phyloP scores from a whole-genome alignment of 192 early-diverging fungal genomes.

The Podila epigama region DNA sequence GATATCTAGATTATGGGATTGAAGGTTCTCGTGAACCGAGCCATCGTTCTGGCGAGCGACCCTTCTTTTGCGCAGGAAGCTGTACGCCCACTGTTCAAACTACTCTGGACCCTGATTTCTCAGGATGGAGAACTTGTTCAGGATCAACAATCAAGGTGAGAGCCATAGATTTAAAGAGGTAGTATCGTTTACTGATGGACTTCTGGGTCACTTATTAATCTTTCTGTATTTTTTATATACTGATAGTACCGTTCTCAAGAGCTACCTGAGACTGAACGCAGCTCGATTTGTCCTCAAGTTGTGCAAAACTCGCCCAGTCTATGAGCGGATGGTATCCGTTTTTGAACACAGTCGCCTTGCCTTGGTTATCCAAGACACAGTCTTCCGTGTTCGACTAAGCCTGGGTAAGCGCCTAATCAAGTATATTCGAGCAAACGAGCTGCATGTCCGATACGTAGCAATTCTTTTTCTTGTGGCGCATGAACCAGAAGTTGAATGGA shows the following conservation, averaged over 20 bases:
- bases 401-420: constrained; percentile 78
- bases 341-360: constrained; percentile 65
- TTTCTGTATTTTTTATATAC: too few species aligned
- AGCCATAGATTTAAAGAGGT: background rate
- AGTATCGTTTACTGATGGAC: background rate
- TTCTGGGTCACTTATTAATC: background rate
- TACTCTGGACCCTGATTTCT: constrained; percentile 68
- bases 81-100: constrained; percentile 62
- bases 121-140: constrained; percentile 71
- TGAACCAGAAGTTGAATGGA: constrained; percentile 81
- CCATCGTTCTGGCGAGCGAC: constrained; percentile 53
- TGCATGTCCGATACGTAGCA: constrained; percentile 76
- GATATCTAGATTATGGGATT: constrained; percentile 61
- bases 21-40: constrained; percentile 72
- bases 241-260: constrained; percentile 50
- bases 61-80: constrained; percentile 45
- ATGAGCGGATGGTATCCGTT: constrained; percentile 61
- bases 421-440: constrained; percentile 61
- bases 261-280: constrained; percentile 74
- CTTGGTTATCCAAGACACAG: constrained; percentile 77
- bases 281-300: constrained; percentile 71
- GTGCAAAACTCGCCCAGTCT: constrained; percentile 51
- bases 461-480: constrained; percentile 83
- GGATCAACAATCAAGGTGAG: constrained; percentile 55
- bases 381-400: constrained; percentile 79